Percentiles rank a stretch among this genome's conserved stretches.
Conservation (phyloP, 805 yeast species). For the Starmera caribaea region DNA sequence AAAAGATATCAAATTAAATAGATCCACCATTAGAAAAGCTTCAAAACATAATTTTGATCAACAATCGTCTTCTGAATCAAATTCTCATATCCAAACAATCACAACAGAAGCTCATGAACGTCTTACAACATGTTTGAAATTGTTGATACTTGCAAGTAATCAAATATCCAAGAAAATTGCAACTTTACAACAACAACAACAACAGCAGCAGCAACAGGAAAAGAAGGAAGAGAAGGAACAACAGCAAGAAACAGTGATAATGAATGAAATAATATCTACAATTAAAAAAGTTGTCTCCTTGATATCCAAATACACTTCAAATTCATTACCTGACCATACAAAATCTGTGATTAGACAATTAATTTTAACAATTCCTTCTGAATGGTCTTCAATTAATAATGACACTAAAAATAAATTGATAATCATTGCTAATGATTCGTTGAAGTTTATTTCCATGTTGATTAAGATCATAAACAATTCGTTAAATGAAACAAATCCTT, state of each 20-base stretch:
- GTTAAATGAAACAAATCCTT: no score
- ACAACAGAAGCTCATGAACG: slow-evolving; percentile 15
- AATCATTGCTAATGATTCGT: slow-evolving; percentile 78
- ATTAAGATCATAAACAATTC: no score
- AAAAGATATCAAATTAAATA: slow-evolving; percentile 11
- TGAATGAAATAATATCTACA: slow-evolving; percentile 74
- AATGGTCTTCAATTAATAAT: slow-evolving; percentile 40
- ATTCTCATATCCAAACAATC: neutral
- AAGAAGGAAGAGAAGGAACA: slow-evolving; percentile 10
- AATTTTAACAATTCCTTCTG: slow-evolving; percentile 62
- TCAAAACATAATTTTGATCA: slow-evolving; percentile 5
- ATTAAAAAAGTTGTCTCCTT: slow-evolving; percentile 82
- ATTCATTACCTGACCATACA: slow-evolving; percentile 67
- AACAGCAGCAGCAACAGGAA: slow-evolving; percentile 16
- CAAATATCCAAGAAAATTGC: slow-evolving; percentile 61
- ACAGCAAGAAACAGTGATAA: slow-evolving; percentile 12
- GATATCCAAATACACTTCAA: slow-evolving; percentile 77
- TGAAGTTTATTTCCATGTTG: slow-evolving; percentile 30
- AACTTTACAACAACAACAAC: slow-evolving; percentile 48
- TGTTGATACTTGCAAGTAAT: slow-evolving; percentile 71
- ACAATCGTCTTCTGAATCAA: slow-evolving; percentile 3
- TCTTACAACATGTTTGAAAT: slow-evolving; percentile 67
- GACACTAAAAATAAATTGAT: slow-evolving; percentile 62
- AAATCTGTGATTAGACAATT: slow-evolving; percentile 74
- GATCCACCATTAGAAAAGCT: slow-evolving; percentile 4